phyloP scores from a whole-genome alignment of 2,329 filamentous ascomycete species.

The Juglanconis oblonga region DNA sequence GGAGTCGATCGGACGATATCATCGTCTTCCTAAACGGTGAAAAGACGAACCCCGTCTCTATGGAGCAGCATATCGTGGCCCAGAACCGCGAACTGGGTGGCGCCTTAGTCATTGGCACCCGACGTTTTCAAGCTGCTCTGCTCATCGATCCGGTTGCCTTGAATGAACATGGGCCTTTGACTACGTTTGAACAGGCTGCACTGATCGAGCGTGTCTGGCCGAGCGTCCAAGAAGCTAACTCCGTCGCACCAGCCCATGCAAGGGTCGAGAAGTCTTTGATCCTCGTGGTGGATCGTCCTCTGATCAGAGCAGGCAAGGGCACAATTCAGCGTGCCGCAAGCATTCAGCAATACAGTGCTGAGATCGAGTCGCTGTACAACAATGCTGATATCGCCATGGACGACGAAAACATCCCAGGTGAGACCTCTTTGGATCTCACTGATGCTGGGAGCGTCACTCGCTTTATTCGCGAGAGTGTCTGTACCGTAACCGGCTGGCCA shows the following conservation, averaged over 20 bases:
- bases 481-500: constrained; percentile 2
- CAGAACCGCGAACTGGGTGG: constrained; percentile 12
- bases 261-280: constrained; percentile 38
- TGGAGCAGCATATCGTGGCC: constrained; percentile 22
- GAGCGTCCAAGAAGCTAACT: constrained; percentile 2
- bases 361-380: not conserved
- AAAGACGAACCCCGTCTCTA: constrained; percentile 28
- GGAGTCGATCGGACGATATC: constrained; percentile 27
- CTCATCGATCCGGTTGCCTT: constrained; percentile 37
- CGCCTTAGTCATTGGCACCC: not conserved
- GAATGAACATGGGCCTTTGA: not conserved
- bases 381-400: not conserved
- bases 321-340: constrained; percentile 6
- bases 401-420: not conserved
- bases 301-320: constrained; percentile 43
- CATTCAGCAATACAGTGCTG: not conserved
- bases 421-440: not conserved
- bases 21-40: constrained; percentile 31
- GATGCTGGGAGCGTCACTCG: not conserved
- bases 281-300: constrained; percentile 31
- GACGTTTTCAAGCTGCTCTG: constrained; percentile 1
- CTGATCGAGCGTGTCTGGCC: constrained; percentile 15
- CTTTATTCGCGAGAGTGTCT: not conserved
- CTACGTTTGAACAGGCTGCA: constrained; percentile 22
- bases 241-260: not conserved